Evolutionary conservation across 768 basidiomycete species (phyloP).

Genomic region (Phylloporus rhodoxanthus): DNA sequence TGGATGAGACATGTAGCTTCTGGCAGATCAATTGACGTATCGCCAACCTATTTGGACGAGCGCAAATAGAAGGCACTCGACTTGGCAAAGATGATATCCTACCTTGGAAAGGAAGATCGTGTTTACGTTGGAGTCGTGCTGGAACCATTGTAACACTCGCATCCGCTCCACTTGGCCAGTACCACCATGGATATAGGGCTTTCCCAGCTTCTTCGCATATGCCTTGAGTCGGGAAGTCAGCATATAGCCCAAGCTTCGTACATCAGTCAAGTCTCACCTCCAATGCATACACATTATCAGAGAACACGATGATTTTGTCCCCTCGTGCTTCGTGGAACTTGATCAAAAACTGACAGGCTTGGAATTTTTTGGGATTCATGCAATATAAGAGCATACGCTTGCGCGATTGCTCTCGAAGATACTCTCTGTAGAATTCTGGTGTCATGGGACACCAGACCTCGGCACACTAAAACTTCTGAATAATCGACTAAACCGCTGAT

Average conservation of each 20-base stretch:
- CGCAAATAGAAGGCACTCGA: conserved; percentile 11
- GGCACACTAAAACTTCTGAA: conserved; percentile 62
- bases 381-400: conserved; percentile 96
- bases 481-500: background rate
- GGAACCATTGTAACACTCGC: conserved; percentile 91
- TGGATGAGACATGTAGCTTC: conserved; percentile 99
- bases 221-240: conserved; percentile 41
- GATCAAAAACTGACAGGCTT: conserved; percentile 97
- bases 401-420: conserved; percentile 85
- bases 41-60: conserved; percentile 65
- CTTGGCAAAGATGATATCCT: conserved; percentile 17
- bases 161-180: conserved; percentile 94
- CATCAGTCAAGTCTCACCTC: conserved; percentile 53
- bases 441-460: conserved; percentile 99
- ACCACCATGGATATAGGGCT: conserved; percentile 93
- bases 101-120: conserved; percentile 99
- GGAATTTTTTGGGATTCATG: conserved; percentile 99
- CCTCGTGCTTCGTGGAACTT: conserved; percentile 96
- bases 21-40: conserved; percentile 97
- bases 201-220: conserved; percentile 89
- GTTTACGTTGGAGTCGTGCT: conserved; percentile 91
- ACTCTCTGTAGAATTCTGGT: conserved; percentile 97
- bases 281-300: conserved; percentile 94
- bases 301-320: conserved; percentile 99
- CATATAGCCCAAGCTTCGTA: conserved; percentile 1